phyloP scores from a whole-genome alignment of 768 basidiomycete species.

The Leccinum arenicola region DNA sequence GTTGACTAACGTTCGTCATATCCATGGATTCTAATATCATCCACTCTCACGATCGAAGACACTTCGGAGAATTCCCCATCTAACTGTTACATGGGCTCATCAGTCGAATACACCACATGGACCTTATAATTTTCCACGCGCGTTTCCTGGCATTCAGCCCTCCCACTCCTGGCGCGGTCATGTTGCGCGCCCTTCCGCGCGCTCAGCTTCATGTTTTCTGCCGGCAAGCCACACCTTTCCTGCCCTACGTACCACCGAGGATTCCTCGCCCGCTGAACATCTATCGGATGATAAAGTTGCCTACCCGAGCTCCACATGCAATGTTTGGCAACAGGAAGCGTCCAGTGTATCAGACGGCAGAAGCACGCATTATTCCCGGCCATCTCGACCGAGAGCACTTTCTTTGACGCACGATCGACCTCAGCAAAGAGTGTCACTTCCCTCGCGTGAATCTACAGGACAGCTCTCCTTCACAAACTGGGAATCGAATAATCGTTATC shows the following conservation, averaged over 20 bases:
- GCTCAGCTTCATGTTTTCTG: constrained; percentile 16
- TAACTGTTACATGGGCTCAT: constrained; percentile 81
- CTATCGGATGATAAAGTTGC: not conserved
- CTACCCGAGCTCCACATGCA: constrained; percentile 1
- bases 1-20: not conserved
- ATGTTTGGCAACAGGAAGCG: constrained; percentile 16
- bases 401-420: constrained; percentile 29
- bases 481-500: constrained; percentile 24
- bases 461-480: constrained; percentile 26
- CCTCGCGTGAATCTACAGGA: constrained; percentile 29
- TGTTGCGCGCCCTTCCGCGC: constrained; percentile 1
- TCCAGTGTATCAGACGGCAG: not conserved
- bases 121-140: constrained; percentile 10
- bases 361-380: constrained; percentile 5
- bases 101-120: constrained; percentile 37
- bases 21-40: constrained; percentile 2
- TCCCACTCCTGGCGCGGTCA: constrained; percentile 23
- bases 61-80: constrained; percentile 63
- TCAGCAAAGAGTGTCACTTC: constrained; percentile 14
- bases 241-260: constrained; percentile 5
- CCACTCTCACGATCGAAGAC: constrained; percentile 42
- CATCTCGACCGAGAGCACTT: constrained; percentile 28
- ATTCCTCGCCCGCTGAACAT: not conserved
- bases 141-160: constrained; percentile 3
- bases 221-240: constrained; percentile 18